These are phyloP conservation scores for Ophiostoma sp. DNA, from an alignment of 2,329 filamentous ascomycete species.

Conservation along the genomic window DNA sequence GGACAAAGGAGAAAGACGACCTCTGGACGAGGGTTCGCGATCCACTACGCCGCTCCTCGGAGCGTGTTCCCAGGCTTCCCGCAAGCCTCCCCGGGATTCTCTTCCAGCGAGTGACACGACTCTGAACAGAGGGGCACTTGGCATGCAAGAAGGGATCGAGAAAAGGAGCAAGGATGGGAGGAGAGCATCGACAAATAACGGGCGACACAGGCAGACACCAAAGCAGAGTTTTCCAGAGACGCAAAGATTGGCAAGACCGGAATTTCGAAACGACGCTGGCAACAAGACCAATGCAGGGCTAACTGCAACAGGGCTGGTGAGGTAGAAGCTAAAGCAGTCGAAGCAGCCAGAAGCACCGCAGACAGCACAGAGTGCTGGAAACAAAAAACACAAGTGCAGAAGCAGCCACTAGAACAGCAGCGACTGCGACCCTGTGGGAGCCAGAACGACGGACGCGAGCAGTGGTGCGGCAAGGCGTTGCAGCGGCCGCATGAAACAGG, in stretches of 20 bases:
- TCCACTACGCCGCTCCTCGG: neutral
- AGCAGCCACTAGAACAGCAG: neutral
- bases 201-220: neutral
- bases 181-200: neutral
- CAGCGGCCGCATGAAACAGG: neutral
- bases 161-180: neutral
- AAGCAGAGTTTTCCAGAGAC: neutral
- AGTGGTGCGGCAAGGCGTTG: neutral
- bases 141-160: slow-evolving; percentile 3
- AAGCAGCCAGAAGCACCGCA: neutral
- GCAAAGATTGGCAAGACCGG: neutral
- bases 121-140: neutral
- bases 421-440: neutral
- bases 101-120: slow-evolving; percentile 5
- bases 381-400: neutral
- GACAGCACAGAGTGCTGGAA: neutral
- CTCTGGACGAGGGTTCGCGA: neutral
- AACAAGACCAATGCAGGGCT: neutral
- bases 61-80: neutral
- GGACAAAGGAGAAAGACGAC: neutral
- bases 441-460: slow-evolving; percentile 6
- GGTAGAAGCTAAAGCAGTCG: neutral
- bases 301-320: slow-evolving; percentile 6
- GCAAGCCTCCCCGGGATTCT: neutral
- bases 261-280: slow-evolving; percentile 4